These are phyloP conservation scores for Globisporangium irregulare DNA, from an alignment of 352 stramenopile genomes.

Conservation along the genomic window DNA sequence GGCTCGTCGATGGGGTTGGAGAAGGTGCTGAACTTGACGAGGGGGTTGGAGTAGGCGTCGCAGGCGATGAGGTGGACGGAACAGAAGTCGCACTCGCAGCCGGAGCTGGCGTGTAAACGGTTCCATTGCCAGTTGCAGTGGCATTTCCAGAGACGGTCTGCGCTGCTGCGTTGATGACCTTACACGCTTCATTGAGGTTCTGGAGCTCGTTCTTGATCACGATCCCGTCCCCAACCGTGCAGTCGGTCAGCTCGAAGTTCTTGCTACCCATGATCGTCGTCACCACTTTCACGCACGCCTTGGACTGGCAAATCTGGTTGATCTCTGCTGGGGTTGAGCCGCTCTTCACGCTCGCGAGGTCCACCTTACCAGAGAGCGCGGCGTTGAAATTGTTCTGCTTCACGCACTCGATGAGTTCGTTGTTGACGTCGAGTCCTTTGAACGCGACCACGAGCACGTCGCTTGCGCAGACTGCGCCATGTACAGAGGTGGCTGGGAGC, in stretches of 20 bases:
- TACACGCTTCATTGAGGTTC: constrained; percentile 40
- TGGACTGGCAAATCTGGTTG: constrained; percentile 37
- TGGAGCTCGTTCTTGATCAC: constrained; percentile 48
- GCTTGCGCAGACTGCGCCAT: constrained; percentile 33
- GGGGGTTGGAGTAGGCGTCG: constrained; percentile 8
- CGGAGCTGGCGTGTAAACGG: constrained; percentile 11
- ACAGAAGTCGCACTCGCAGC: constrained; percentile 10
- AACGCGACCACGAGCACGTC: constrained; percentile 47
- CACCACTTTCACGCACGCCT: constrained; percentile 41
- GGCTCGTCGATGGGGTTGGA: neutral
- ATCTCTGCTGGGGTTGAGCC: constrained; percentile 35
- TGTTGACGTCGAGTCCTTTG: constrained; percentile 46
- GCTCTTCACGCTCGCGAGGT: constrained; percentile 34
- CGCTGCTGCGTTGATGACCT: constrained; percentile 18
- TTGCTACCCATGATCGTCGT: constrained; percentile 39
- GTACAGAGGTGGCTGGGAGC: constrained; percentile 21
- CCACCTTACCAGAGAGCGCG: constrained; percentile 41
- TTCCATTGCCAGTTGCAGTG: constrained; percentile 3
- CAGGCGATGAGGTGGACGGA: neutral
- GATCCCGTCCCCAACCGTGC: constrained; percentile 46
- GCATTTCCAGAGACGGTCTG: constrained; percentile 3
- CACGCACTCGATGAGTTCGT: constrained; percentile 45
- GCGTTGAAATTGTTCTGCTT: constrained; percentile 47
- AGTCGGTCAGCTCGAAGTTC: constrained; percentile 54
- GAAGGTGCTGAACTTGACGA: constrained; percentile 6